Evolutionary conservation across 1,284 basidiomycete species (phyloP).

Genomic region (Cutaneotrichosporon sp.): DNA sequence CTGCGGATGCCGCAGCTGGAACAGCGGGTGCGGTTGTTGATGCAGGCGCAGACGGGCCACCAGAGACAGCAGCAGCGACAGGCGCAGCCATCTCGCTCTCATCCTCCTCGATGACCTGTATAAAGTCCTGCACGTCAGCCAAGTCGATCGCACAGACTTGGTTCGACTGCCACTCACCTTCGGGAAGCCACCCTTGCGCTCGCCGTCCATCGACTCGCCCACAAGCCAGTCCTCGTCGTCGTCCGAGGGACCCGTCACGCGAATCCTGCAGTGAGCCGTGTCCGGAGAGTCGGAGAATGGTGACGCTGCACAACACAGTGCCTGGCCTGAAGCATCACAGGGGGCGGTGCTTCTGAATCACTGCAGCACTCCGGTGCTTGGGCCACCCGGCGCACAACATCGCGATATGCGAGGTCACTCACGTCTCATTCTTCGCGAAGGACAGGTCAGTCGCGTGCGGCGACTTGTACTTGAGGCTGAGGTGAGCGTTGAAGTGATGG

Average conservation of each 20-base stretch:
- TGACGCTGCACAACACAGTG: background rate
- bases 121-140: slow-evolving; percentile 43
- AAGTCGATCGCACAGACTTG: background rate
- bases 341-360: background rate
- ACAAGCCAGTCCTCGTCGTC: slow-evolving; percentile 54
- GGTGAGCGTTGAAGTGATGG: background rate
- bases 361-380: background rate
- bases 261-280: slow-evolving; percentile 39
- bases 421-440: slow-evolving; percentile 53
- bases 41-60: background rate
- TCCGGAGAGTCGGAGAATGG: background rate
- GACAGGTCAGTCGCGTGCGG: slow-evolving; percentile 53
- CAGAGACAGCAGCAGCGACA: slow-evolving; percentile 46
- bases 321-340: background rate
- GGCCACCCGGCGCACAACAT: background rate
- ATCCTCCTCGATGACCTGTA: slow-evolving; percentile 29
- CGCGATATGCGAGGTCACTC: slow-evolving; percentile 24
- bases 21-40: too few species aligned
- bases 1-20: background rate
- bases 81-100: slow-evolving; percentile 23
- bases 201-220: slow-evolving; percentile 49
- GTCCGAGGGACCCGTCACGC: slow-evolving; percentile 50
- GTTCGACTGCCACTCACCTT: slow-evolving; percentile 33
- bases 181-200: slow-evolving; percentile 49
- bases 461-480: slow-evolving; percentile 52